Evolutionary conservation across 768 basidiomycete genomes (phyloP), one percentile per base, ranked within the genome.

Genomic region (Phylloporus sp.): DNA sequence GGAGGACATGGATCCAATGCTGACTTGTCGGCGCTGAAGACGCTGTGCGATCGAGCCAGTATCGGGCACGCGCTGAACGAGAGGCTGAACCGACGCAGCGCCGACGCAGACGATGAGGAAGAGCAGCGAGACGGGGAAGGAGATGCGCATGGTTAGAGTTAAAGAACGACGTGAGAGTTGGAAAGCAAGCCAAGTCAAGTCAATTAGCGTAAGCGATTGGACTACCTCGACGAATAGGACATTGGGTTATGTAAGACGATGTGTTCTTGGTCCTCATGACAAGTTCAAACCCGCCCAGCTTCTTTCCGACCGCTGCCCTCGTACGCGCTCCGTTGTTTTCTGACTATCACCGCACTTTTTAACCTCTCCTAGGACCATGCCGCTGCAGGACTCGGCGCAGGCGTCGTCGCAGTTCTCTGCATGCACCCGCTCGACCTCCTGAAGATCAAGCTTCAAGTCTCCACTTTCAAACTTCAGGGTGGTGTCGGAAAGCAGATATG

Each of bases 401-500:
- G 97, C 51, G 84, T 91, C 59, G 85, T 87, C 61, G 90, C 92
- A 31, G 93, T 94, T 43, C 76, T 97, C 27, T 91, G 91, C 70
- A 95, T 98, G 91, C 94, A 98, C 68, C 97, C 97, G 7, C 79
- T 99, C 29, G 97, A 99, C 71, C 80, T 98, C 11, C 78, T 99
- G 70, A 98, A 98, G 73, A 79, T 97, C 66, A 88, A 92, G 65
- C 83, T 93, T 47, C 97, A 98, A 71, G 90, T 97, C 6, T 82
- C 86, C 20, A 95, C 88, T 0, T 71, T 77, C 27, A 78, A 76
- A 29, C 80, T 80, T 0, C 70, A 75, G 35, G 84, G 80, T 15
- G 81, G 81, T 27, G 65, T 86, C 29, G 85, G 88, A 28, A 80
- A 73, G 53, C 82, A 86, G 50, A 93, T 98, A 56, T 93, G 86